Conservation (phyloP, 768 basidiomycete genomes). For the Rhodotorula paludigena region DNA sequence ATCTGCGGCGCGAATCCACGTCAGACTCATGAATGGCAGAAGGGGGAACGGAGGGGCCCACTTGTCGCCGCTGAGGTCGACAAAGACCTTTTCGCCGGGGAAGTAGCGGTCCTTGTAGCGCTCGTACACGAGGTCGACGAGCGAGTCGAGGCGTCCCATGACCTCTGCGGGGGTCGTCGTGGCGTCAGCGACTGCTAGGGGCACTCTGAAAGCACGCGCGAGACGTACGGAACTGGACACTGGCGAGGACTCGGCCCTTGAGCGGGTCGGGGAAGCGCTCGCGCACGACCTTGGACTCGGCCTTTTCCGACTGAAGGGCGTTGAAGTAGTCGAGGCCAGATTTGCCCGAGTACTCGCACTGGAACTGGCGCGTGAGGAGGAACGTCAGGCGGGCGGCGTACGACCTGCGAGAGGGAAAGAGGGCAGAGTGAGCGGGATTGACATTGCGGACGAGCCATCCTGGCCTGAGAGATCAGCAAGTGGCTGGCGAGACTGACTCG, state of each 20-base stretch:
- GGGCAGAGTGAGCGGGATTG: constrained; percentile 3
- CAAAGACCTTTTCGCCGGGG: constrained; percentile 77
- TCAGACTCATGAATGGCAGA: too few species aligned
- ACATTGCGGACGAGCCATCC: too few species aligned
- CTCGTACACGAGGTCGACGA: constrained; percentile 91
- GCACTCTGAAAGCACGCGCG: background rate
- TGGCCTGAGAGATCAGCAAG: constrained; percentile 8
- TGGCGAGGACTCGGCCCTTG: constrained; percentile 81
- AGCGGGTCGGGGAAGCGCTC: constrained; percentile 85
- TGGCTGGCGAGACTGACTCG: constrained; percentile 60
- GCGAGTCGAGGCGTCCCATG: constrained; percentile 87
- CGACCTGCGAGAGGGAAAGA: constrained; percentile 50
- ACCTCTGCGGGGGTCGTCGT: constrained; percentile 62
- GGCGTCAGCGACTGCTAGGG: background rate
- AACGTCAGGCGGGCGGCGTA: constrained; percentile 91
- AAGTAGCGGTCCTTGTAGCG: constrained; percentile 96
- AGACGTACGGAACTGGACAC: constrained; percentile 93
- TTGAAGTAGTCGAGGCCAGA: constrained; percentile 89
- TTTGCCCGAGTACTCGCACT: constrained; percentile 95
- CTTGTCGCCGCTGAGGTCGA: constrained; percentile 84
- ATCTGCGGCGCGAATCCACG: too few species aligned
- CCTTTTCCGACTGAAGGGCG: constrained; percentile 82
- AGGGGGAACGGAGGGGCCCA: too few species aligned
- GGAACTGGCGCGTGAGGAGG: constrained; percentile 88
- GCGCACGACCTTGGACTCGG: constrained; percentile 83